Conservation (phyloP, 2,329 filamentous ascomycete species). For the Parafenestella ontariensis region DNA sequence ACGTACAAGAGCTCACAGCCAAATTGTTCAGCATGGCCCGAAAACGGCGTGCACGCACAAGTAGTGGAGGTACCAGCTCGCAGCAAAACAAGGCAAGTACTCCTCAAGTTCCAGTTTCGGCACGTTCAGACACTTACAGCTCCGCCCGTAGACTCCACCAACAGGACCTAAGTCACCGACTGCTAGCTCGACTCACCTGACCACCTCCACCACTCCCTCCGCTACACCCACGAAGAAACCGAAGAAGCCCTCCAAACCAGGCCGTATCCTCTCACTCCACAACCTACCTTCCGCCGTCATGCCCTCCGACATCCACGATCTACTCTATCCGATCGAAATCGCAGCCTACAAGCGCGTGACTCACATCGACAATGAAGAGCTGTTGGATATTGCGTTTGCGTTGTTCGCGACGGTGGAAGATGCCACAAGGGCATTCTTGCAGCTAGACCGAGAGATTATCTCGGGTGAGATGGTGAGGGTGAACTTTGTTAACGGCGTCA, state of each 20-base stretch:
- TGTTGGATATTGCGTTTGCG: neutral
- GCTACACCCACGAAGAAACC: neutral
- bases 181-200: neutral
- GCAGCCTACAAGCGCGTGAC: neutral
- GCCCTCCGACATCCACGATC: neutral
- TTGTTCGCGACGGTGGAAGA: neutral
- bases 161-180: neutral
- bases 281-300: neutral
- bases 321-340: neutral
- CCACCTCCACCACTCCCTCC: neutral
- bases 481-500: slow-evolving; percentile 1
- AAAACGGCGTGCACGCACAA: neutral
- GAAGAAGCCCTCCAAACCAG: neutral
- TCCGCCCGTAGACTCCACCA: neutral
- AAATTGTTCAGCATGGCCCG: neutral
- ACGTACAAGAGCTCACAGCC: no score
- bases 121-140: neutral
- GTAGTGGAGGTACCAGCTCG: neutral
- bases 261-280: neutral
- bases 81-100: neutral
- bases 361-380: neutral
- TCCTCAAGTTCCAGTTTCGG: neutral
- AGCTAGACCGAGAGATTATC: neutral
- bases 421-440: neutral
- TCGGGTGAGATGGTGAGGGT: neutral